Evolutionary conservation across 179 eudicot species (phyloP).

Genomic region (Actinidia chinensis): DNA sequence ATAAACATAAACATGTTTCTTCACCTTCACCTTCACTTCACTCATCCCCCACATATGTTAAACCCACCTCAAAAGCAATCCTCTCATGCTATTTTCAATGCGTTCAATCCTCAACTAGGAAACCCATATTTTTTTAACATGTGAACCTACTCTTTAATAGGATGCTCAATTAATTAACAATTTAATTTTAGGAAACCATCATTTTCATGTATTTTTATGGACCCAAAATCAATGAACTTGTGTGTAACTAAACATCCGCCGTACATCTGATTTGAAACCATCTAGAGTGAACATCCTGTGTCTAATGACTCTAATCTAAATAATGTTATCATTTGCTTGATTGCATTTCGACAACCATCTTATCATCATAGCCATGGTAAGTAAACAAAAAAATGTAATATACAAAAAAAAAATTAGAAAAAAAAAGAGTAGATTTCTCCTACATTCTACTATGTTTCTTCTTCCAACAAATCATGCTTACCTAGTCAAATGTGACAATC

Average conservation of each 20-base stretch:
- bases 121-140: neutral
- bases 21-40: constrained; percentile 7
- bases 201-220: neutral
- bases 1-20: neutral
- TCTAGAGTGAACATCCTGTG: neutral
- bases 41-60: neutral
- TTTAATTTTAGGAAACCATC: neutral
- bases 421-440: too few species aligned
- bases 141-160: neutral
- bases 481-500: neutral
- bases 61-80: neutral
- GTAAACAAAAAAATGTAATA: too few species aligned
- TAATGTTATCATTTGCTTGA: too few species aligned
- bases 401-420: too few species aligned
- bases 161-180: neutral
- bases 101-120: neutral
- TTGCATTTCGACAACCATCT: neutral
- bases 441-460: neutral
- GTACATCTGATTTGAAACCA: neutral
- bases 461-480: neutral
- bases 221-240: neutral
- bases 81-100: neutral
- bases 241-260: neutral
- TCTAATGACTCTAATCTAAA: neutral
- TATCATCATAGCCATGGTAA: too few species aligned